phyloP scores from a whole-genome alignment of 2,329 filamentous ascomycete genomes.

The Calonectria fujianensis region DNA sequence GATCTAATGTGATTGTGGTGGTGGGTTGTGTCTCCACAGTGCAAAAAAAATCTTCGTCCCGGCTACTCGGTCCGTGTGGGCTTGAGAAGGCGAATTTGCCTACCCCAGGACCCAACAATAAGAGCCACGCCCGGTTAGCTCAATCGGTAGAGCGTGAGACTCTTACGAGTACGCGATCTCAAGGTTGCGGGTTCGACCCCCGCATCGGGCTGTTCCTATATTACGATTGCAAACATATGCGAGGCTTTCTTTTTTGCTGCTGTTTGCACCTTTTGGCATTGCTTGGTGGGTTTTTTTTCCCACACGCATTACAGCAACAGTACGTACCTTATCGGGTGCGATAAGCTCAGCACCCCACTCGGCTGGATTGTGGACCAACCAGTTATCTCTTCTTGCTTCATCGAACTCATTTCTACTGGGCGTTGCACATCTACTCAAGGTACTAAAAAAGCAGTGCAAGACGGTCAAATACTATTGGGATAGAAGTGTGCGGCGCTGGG shows the following conservation, averaged over 20 bases:
- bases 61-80: not conserved
- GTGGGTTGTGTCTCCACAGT: not conserved
- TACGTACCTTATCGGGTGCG: not conserved
- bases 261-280: not conserved
- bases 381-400: not conserved
- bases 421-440: no score
- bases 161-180: slow-evolving; percentile 71
- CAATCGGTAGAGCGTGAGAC: slow-evolving; percentile 78
- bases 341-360: not conserved
- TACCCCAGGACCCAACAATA: not conserved
- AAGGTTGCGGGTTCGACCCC: slow-evolving; percentile 74
- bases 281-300: not conserved
- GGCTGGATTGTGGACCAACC: not conserved
- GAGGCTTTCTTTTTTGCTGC: slow-evolving; percentile 46
- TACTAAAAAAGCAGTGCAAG: no score
- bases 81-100: not conserved
- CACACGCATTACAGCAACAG: not conserved
- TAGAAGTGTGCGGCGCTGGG: no score
- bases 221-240: slow-evolving; percentile 48
- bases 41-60: not conserved
- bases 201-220: slow-evolving; percentile 59
- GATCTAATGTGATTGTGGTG: not conserved
- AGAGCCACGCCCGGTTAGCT: slow-evolving; percentile 54
- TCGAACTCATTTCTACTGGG: no score
- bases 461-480: no score